phyloP scores from a whole-genome alignment of 441 rosid genomes.

The Hura crepitans region DNA sequence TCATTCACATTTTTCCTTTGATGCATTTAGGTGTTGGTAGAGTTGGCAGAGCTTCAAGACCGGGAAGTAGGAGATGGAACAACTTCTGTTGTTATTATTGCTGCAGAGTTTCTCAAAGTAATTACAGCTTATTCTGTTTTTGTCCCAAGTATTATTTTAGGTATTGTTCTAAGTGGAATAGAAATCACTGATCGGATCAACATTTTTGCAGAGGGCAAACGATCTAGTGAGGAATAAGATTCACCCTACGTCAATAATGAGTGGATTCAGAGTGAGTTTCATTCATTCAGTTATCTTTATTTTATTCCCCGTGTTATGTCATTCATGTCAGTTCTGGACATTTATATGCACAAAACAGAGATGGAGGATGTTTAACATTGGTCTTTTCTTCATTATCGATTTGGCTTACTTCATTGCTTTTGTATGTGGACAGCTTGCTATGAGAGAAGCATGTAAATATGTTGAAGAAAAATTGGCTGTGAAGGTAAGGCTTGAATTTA shows the following conservation, averaged over 20 bases:
- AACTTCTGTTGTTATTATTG: slow-evolving; percentile 89
- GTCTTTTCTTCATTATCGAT: neutral
- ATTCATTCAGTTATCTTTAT: slow-evolving; percentile 2
- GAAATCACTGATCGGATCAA: slow-evolving; percentile 16
- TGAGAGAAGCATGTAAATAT: slow-evolving; percentile 98
- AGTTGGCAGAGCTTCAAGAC: slow-evolving; percentile 97
- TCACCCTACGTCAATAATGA: slow-evolving; percentile 94
- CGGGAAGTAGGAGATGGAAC: slow-evolving; percentile 98
- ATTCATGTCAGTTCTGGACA: neutral
- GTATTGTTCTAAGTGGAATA: neutral
- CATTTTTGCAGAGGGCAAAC: slow-evolving; percentile 70
- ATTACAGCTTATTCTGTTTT: slow-evolving; percentile 12
- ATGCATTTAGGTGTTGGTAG: slow-evolving; percentile 67
- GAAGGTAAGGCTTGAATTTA: slow-evolving; percentile 44
- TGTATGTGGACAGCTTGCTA: slow-evolving; percentile 66
- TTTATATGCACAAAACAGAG: neutral
- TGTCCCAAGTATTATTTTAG: neutral
- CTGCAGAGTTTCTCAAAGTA: slow-evolving; percentile 95
- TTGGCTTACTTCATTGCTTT: neutral
- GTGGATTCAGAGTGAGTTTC: slow-evolving; percentile 74
- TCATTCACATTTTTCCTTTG: slow-evolving; percentile 3
- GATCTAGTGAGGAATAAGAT: slow-evolving; percentile 96
- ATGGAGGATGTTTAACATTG: neutral
- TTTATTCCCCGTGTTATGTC: slow-evolving; percentile 11
- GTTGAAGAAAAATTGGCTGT: slow-evolving; percentile 84